Evolutionary conservation across 2,329 filamentous ascomycete genomes (phyloP), one percentile per base, ranked within the genome.

Genomic region (Fusarium xyrophilum): DNA sequence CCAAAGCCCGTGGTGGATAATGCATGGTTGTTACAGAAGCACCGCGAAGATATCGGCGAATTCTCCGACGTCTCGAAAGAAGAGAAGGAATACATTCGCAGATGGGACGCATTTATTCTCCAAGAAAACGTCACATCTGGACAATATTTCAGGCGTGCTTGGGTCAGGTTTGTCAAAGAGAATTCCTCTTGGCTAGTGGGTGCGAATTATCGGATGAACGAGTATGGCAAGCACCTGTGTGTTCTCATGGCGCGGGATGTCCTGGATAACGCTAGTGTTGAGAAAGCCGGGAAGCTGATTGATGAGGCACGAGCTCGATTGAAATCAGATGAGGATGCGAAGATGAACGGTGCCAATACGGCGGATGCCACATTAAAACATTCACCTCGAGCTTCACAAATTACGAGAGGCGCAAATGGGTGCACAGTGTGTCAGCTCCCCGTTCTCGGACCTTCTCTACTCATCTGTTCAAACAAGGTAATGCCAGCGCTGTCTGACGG

Each of bases 31-130:
- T 80, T 86, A 32, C 85, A 87, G 65, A 88, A 88, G 75, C 86
- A 88, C 62, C 82, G 84, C 11, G 85, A 88, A 59, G 84, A 82
- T 55, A 83, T 88, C 56, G 79, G 81, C 30, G 86, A 88, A 65
- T 88, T 86, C 70, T 83, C 82, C 12, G 86, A 88, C 67, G 81
- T 88, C 28, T 82, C 82, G 15, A 73, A 78, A 5, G 78, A 81
- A 19, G 86, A 89, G 71, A 86, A 85, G 73, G 86, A 88, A 64
- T 88, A 85, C 60, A 85, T 88, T 57, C 80, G 82, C 68, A 83
- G 85, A 65, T 89, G 86, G 86, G 86, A 88, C 63, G 79, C 82
- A 2, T 87, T 84, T 68, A 82, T 87, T 47, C 80, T 86, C 12
- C 78, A 78, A 44, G 81, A 84, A 68, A 83, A 81, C 56, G 76